These are phyloP conservation scores for Pterulicium gracile DNA, from an alignment of 1,284 basidiomycete genomes.

Conservation along the genomic window DNA sequence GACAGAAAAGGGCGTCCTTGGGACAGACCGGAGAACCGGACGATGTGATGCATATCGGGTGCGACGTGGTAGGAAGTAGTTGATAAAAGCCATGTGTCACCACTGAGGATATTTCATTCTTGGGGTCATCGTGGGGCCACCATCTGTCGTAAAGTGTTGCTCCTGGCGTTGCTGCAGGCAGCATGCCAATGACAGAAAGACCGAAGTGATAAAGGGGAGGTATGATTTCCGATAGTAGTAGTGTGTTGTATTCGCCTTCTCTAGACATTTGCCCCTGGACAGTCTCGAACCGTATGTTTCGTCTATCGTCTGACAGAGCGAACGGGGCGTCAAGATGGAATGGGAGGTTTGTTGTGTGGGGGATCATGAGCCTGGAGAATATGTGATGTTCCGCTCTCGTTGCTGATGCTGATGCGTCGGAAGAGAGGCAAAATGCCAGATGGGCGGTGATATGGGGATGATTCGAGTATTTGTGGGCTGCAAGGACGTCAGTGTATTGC, in stretches of 20 bases:
- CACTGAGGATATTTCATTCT: background rate
- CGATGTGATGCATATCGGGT: too few species aligned
- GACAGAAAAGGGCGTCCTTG: too few species aligned
- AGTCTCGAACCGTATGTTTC: background rate
- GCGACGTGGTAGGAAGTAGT: too few species aligned
- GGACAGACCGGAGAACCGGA: too few species aligned
- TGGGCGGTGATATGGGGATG: too few species aligned
- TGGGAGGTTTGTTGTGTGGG: background rate
- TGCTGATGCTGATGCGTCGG: too few species aligned
- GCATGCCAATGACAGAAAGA: background rate
- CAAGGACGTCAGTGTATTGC: too few species aligned
- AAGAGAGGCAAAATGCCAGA: too few species aligned
- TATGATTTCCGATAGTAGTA: background rate
- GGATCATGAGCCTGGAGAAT: background rate
- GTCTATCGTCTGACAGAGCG: background rate
- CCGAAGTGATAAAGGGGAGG: background rate
- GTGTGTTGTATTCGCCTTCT: background rate
- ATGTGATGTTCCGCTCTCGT: background rate
- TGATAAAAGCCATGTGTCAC: too few species aligned
- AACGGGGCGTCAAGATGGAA: background rate
- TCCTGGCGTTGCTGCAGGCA: background rate
- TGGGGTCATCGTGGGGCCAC: background rate
- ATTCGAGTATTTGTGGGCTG: too few species aligned
- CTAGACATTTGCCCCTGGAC: background rate
- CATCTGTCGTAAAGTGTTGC: background rate